Percentiles rank a stretch among this genome's conserved stretches.
phyloP scores from a whole-genome alignment of 352 stramenopile genomes.

The Phytophthora pisi region DNA sequence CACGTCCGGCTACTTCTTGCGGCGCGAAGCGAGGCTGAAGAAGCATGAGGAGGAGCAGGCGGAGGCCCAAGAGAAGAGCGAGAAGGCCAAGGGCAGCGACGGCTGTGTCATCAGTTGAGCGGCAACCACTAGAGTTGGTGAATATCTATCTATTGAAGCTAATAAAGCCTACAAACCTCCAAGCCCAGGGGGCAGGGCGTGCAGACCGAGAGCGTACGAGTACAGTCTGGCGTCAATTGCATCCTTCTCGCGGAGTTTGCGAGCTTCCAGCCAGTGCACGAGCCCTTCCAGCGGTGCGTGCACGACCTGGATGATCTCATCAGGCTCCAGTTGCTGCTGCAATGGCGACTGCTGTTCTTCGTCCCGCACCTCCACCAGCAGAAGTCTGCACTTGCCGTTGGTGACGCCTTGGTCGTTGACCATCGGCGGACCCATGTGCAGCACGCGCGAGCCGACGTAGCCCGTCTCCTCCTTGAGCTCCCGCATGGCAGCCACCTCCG shows the following conservation, averaged over 20 bases:
- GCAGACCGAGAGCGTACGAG: conserved; percentile 60
- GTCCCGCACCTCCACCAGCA: conserved; percentile 61
- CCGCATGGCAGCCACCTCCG: conserved; percentile 71
- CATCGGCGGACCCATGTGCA: conserved; percentile 78
- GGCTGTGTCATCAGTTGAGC: conserved; percentile 40
- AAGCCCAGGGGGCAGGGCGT: conserved; percentile 38
- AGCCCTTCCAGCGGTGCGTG: conserved; percentile 63
- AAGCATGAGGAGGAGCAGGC: conserved; percentile 60
- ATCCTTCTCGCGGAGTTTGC: conserved; percentile 43
- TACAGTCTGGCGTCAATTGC: conserved; percentile 66
- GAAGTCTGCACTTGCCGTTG: conserved; percentile 70
- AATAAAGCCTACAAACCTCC: conserved; percentile 6
- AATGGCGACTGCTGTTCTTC: conserved; percentile 41
- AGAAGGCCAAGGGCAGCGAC: conserved; percentile 19
- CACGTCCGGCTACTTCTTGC: conserved; percentile 74
- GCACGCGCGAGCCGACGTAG: conserved; percentile 68
- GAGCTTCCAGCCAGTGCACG: conserved; percentile 61
- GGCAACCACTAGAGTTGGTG: conserved; percentile 10
- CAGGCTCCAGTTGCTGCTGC: conserved; percentile 60
- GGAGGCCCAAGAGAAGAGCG: conserved; percentile 25
- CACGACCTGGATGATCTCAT: conserved; percentile 79
- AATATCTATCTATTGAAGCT: conserved; percentile 39
- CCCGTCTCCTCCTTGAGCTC: conserved; percentile 93
- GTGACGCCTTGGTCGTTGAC: conserved; percentile 84
- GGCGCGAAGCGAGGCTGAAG: conserved; percentile 65